Percentiles rank a stretch among this genome's conserved stretches.
phyloP scores from a whole-genome alignment of 2,329 filamentous ascomycete species.

The Colletotrichum agaves region DNA sequence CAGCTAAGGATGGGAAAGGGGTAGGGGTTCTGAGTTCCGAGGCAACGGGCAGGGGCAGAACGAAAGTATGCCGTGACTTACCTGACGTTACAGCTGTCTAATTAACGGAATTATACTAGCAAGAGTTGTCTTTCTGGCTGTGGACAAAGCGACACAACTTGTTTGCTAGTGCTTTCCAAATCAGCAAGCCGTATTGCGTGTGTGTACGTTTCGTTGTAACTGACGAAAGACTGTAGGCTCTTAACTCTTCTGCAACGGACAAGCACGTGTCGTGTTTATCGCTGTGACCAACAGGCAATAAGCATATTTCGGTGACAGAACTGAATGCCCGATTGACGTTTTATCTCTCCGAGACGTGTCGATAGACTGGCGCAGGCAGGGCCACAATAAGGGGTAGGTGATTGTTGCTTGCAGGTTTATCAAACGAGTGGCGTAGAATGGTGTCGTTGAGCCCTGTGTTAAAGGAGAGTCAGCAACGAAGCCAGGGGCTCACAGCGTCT shows the following conservation, averaged over 20 bases:
- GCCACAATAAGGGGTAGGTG: conserved; percentile 15
- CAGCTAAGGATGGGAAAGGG: not conserved
- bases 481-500: conserved; percentile 17
- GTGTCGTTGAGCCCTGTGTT: conserved; percentile 12
- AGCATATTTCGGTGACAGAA: conserved; percentile 33
- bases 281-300: conserved; percentile 28
- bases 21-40: not conserved
- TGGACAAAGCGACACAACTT: not conserved
- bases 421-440: conserved; percentile 39
- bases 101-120: not conserved
- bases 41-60: not conserved
- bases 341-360: conserved; percentile 50
- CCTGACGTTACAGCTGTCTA: not conserved
- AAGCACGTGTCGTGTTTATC: conserved; percentile 19
- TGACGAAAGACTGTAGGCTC: not conserved
- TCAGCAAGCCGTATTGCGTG: conserved; percentile 1
- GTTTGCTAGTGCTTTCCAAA: not conserved
- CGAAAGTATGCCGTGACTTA: conserved; percentile 5
- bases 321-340: conserved; percentile 30
- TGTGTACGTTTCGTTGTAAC: not conserved
- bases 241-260: conserved; percentile 26
- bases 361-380: conserved; percentile 37
- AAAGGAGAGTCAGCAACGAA: conserved; percentile 13
- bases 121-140: not conserved
- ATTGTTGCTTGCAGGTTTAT: conserved; percentile 26